phyloP scores from a whole-genome alignment of 441 rosid species.

The Gossypium gossypioides region DNA sequence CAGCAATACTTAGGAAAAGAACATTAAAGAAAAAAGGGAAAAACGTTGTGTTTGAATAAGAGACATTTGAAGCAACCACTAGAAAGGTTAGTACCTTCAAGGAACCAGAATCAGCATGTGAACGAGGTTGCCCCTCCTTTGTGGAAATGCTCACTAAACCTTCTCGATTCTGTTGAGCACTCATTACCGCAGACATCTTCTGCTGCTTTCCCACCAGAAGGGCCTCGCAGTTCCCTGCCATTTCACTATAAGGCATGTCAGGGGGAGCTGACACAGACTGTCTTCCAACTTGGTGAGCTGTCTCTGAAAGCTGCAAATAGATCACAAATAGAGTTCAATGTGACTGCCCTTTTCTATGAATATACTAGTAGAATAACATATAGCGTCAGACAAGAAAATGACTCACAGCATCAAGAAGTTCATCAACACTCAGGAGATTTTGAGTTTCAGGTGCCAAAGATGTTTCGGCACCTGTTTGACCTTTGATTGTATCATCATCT shows the following conservation, averaged over 20 bases:
- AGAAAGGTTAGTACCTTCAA: slow-evolving; percentile 16
- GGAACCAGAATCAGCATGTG: slow-evolving; percentile 15
- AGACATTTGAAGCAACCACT: neutral
- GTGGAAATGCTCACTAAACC: slow-evolving; percentile 16
- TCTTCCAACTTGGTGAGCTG: slow-evolving; percentile 63
- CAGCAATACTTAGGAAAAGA: neutral
- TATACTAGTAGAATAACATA: neutral
- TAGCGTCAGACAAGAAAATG: neutral
- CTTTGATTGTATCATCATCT: slow-evolving; percentile 41
- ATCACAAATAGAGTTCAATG: neutral
- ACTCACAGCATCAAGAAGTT: slow-evolving; percentile 52
- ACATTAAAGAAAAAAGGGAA: neutral
- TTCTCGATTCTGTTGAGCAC: slow-evolving; percentile 33
- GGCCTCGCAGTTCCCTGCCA: slow-evolving; percentile 81
- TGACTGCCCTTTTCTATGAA: neutral
- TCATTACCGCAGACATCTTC: slow-evolving; percentile 62
- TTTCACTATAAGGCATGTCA: slow-evolving; percentile 62
- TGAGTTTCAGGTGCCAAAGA: slow-evolving; percentile 24
- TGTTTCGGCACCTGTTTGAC: slow-evolving; percentile 31
- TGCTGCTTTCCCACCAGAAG: slow-evolving; percentile 70
- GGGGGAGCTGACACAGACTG: slow-evolving; percentile 49
- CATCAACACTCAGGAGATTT: slow-evolving; percentile 43
- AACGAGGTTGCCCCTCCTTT: slow-evolving; percentile 13
- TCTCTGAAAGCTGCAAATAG: slow-evolving; percentile 48
- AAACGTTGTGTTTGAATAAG: neutral